Evolutionary conservation across 129 eudicot species (phyloP), one percentile per base, ranked within the genome.

Genomic region (Lactuca sativa): DNA sequence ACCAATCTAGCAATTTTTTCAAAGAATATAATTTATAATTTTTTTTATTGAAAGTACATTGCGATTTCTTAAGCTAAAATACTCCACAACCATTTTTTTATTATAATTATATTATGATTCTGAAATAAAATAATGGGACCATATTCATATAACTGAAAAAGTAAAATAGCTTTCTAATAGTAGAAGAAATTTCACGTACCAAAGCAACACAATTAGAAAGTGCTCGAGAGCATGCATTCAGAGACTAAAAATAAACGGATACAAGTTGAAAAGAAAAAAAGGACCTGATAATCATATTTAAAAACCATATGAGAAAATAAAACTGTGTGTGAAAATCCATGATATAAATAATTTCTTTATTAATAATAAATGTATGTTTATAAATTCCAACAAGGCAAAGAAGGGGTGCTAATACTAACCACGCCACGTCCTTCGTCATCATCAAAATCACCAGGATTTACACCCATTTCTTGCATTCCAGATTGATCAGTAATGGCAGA

Each of bases 371-470:
- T 4, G 21, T 60, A 43, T 44, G 15, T 41, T 31, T 36, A 70
- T 9, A 66, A 77, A 37, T 41, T 70, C 66, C 38, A 74, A 6
- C 4, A 59, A 69, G 37, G 3, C 43, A 69, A 72, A 33, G 12
- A 62, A 52, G 16, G 55, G 15, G 44, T 36, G 37, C 34, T 71
- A 36, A 36, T 47, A 74, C 93, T 80, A 59, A 91, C 97, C 96
- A 88, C 74, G 61, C 97, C 97, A 31, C 84, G 84, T 9, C 97
- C 93, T 65, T 91, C 97, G 69, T 88, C 96, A 74, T 91, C 97
- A 71, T 91, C 96, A 10, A 91, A 80, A 74, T 91, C 96, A 68
- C 87, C 90, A 73, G 91, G 73, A 75, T 86, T 86, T 43, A 77
- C 88, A 56, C 96, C 97, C 58, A 75, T 62, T 62, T 91, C 90